These are phyloP conservation scores for Didymella lethalis DNA, from an alignment of 2,329 filamentous ascomycete genomes.

Conservation along the genomic window DNA sequence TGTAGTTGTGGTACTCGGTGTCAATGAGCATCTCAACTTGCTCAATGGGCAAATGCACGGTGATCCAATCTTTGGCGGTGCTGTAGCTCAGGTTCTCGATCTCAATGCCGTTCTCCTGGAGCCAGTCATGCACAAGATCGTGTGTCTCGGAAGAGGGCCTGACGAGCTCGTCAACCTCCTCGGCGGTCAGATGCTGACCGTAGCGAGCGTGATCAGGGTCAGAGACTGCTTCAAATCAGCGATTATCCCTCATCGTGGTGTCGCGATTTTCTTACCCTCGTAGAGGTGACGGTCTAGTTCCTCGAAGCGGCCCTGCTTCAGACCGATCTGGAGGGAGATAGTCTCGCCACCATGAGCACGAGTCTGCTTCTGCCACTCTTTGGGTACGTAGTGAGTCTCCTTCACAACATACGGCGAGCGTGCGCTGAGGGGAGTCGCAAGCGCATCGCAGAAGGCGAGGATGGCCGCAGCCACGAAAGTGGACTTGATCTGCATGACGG, in stretches of 20 bases:
- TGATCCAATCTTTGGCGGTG: conserved; percentile 66
- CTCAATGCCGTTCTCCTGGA: conserved; percentile 61
- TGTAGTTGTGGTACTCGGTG: conserved; percentile 60
- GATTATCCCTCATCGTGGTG: not conserved
- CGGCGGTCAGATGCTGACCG: conserved; percentile 61
- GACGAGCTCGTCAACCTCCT: conserved; percentile 63
- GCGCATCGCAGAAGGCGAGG: conserved; percentile 36
- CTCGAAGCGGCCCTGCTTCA: conserved; percentile 65
- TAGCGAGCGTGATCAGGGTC: conserved; percentile 62
- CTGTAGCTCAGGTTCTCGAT: conserved; percentile 57
- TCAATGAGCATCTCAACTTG: conserved; percentile 62
- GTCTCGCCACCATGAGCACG: conserved; percentile 58
- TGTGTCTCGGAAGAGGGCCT: conserved; percentile 62
- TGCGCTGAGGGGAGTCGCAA: conserved; percentile 50
- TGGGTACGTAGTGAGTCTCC: conserved; percentile 62
- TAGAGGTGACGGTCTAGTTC: conserved; percentile 64
- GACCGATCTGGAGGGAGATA: conserved; percentile 64
- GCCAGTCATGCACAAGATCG: conserved; percentile 64
- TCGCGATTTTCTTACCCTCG: conserved; percentile 51
- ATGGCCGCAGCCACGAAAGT: conserved; percentile 39
- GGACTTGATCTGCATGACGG: conserved; percentile 34
- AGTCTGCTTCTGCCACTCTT: conserved; percentile 59
- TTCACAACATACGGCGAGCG: conserved; percentile 62
- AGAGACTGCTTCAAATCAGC: conserved; percentile 27
- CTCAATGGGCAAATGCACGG: conserved; percentile 60